A percentile compares a stretch with the other conserved stretches of the same genome.
Evolutionary conservation across 2,329 filamentous ascomycete genomes (phyloP).

Genomic region (Herpotrichia juniperi): DNA sequence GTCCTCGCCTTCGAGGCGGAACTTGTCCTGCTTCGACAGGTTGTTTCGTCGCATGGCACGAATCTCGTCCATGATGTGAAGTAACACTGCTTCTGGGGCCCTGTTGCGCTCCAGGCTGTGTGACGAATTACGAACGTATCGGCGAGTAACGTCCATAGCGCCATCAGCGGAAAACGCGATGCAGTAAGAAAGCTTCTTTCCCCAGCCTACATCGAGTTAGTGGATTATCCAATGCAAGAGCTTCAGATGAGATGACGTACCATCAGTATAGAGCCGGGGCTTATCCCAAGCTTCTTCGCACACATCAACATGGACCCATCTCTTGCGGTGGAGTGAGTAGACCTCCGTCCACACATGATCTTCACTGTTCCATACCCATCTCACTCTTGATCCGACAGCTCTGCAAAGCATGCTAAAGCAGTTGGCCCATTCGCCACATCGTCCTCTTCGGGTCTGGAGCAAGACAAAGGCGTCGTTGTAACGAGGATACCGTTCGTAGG

Average conservation of each 20-base stretch:
- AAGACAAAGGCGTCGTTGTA: constrained; percentile 96
- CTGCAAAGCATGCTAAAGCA: constrained; percentile 99
- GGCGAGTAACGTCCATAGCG: constrained; percentile 69
- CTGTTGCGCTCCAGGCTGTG: constrained; percentile 76
- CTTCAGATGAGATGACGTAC: constrained; percentile 48
- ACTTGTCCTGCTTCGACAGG: constrained; percentile 84
- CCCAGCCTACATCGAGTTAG: constrained; percentile 68
- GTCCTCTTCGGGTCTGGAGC: constrained; percentile 82
- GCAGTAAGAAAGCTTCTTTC: constrained; percentile 95
- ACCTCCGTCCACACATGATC: constrained; percentile 98
- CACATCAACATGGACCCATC: constrained; percentile 96
- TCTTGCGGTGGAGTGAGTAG: constrained; percentile 89
- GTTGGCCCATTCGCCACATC: constrained; percentile 96
- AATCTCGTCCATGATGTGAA: constrained; percentile 93
- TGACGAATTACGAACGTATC: constrained; percentile 72
- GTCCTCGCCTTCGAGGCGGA: constrained; percentile 81
- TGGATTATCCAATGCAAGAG: not conserved
- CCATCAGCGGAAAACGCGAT: constrained; percentile 94
- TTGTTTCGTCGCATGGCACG: constrained; percentile 81
- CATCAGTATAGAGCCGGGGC: constrained; percentile 88
- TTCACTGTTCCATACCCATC: constrained; percentile 98
- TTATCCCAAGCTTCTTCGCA: constrained; percentile 97
- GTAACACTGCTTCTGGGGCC: constrained; percentile 86
- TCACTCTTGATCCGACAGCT: constrained; percentile 85
- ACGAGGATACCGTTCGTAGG: constrained; percentile 87